phyloP scores from a whole-genome alignment of 768 basidiomycete genomes.

The Lepiota brunneoincarnata region DNA sequence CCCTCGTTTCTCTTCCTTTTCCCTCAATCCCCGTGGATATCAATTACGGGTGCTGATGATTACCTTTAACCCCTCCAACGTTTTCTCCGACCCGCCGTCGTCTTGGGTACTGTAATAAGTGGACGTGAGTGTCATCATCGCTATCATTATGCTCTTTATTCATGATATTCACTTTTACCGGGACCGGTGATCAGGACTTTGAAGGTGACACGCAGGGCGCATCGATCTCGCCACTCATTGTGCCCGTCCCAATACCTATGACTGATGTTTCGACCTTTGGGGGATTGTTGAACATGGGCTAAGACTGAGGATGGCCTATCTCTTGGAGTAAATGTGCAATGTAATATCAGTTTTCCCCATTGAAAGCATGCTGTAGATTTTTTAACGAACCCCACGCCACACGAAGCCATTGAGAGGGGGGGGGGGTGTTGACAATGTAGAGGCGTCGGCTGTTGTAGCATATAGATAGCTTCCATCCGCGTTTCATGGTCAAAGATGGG shows the following conservation, averaged over 20 bases:
- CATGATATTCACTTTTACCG: neutral
- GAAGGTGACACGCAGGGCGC: neutral
- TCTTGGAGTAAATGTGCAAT: neutral
- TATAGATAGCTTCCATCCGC: neutral
- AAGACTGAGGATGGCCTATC: neutral
- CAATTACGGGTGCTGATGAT: neutral
- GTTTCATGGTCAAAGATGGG: too few relatives aligned
- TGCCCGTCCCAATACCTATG: constrained; percentile 9
- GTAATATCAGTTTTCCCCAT: neutral
- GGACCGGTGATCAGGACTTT: neutral
- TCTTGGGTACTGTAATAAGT: neutral
- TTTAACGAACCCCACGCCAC: too few relatives aligned
- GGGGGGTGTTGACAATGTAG: neutral
- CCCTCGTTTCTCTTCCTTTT: too few relatives aligned
- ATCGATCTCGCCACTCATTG: constrained; percentile 5
- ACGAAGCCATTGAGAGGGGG: too few relatives aligned
- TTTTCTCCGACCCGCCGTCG: neutral
- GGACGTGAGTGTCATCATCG: constrained; percentile 1
- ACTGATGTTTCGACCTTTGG: constrained; percentile 7
- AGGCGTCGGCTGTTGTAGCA: neutral
- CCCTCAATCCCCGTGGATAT: neutral
- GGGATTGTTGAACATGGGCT: constrained; percentile 9
- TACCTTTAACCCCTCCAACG: neutral
- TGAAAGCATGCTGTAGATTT: too few relatives aligned
- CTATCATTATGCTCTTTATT: neutral